Percentiles rank a stretch among this genome's conserved stretches.
Conservation (phyloP, 305 asterid species). For the Solanum hybrid region DNA sequence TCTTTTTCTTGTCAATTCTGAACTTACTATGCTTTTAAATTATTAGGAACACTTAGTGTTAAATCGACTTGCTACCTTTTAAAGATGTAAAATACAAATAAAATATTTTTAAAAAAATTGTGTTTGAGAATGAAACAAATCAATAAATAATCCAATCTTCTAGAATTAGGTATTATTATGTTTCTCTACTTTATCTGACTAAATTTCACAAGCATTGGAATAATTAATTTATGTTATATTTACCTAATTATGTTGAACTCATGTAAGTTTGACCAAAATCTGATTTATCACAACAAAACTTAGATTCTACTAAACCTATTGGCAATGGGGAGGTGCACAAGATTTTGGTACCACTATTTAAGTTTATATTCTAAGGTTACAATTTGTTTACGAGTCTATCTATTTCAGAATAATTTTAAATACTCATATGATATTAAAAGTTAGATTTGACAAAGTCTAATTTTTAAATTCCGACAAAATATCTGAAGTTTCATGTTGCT, state of each 20-base stretch:
- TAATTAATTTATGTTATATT: background rate
- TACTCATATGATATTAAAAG: background rate
- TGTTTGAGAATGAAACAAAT: background rate
- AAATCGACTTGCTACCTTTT: background rate
- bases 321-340: background rate
- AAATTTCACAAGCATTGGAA: background rate
- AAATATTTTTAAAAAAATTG: background rate
- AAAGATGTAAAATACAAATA: background rate
- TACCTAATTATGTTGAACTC: background rate
- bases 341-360: background rate
- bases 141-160: background rate
- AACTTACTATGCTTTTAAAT: background rate
- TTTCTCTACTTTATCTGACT: background rate
- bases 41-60: background rate
- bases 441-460: background rate
- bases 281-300: background rate
- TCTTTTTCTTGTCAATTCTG: background rate
- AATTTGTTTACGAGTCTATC: background rate
- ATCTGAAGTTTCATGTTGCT: background rate
- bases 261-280: background rate
- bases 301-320: background rate
- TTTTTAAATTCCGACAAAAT: fast-evolving
- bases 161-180: background rate
- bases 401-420: background rate
- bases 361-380: background rate